Evolutionary conservation across 495 filamentous ascomycete genomes (phyloP).

Genomic region (Corynascus novoguineensis): DNA sequence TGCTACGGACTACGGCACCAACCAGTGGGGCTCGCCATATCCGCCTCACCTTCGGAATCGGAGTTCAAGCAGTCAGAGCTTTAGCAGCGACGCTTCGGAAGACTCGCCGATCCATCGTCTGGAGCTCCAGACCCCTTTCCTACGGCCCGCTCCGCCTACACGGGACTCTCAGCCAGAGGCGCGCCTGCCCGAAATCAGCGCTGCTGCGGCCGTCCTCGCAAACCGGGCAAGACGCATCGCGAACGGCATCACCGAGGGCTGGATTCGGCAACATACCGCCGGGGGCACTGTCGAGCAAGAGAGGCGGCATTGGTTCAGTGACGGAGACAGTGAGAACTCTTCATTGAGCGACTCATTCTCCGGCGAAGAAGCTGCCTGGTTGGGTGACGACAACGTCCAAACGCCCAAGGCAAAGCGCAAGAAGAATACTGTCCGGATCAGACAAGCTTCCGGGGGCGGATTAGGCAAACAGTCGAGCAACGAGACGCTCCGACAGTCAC

Average conservation of each 20-base stretch:
- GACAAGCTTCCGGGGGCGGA: slow-evolving; percentile 35
- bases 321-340: slow-evolving; percentile 62
- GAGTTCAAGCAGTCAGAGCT: slow-evolving; percentile 47
- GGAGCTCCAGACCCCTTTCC: slow-evolving; percentile 48
- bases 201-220: slow-evolving; percentile 48
- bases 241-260: slow-evolving; percentile 67
- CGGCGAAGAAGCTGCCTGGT: slow-evolving; percentile 41
- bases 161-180: slow-evolving; percentile 32
- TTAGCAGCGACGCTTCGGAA: slow-evolving; percentile 49
- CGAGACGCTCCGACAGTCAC: slow-evolving; percentile 59
- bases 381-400: slow-evolving; percentile 33
- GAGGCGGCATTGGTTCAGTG: slow-evolving; percentile 66
- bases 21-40: slow-evolving; percentile 72
- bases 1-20: slow-evolving; percentile 50
- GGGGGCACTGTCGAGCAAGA: slow-evolving; percentile 53
- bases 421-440: slow-evolving; percentile 38
- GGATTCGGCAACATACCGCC: slow-evolving; percentile 69
- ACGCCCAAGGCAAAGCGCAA: slow-evolving; percentile 38
- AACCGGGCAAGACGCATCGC: slow-evolving; percentile 50
- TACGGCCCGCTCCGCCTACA: slow-evolving; percentile 43
- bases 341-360: slow-evolving; percentile 54
- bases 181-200: slow-evolving; percentile 42
- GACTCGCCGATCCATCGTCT: slow-evolving; percentile 48
- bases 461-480: slow-evolving; percentile 51
- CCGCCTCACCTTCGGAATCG: slow-evolving; percentile 47